phyloP scores from a whole-genome alignment of 177 flowering plant species.

The Vitis hybrid region DNA sequence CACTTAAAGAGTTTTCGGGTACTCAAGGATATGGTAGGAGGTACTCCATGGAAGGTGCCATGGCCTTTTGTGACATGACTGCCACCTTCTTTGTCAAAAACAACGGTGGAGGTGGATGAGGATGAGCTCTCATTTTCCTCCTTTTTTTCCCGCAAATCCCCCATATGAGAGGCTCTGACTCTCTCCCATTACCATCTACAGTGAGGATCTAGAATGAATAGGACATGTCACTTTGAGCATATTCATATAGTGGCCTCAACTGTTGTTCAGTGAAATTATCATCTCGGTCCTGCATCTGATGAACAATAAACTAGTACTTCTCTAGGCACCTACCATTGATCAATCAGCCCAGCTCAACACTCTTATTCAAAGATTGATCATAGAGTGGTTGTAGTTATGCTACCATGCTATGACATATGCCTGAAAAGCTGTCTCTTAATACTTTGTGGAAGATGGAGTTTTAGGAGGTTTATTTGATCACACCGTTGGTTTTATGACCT shows the following conservation, averaged over 20 bases:
- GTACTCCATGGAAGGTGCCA: slow-evolving; percentile 15
- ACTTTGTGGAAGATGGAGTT: slow-evolving; percentile 4
- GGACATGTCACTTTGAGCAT: slow-evolving; percentile 18
- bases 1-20: no score
- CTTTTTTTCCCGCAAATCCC: background rate
- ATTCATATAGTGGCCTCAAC: background rate
- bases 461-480: slow-evolving; percentile 14
- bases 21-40: no score
- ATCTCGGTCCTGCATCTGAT: background rate
- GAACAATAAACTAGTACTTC: background rate
- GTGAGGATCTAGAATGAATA: slow-evolving; percentile 25
- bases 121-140: background rate
- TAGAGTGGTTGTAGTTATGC: background rate
- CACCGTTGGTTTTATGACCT: slow-evolving; percentile 14
- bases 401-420: no score
- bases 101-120: background rate
- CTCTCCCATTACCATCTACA: background rate
- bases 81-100: slow-evolving; percentile 14
- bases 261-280: background rate
- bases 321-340: background rate
- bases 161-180: background rate
- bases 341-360: background rate
- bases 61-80: slow-evolving; percentile 18
- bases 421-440: background rate
- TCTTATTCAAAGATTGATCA: background rate